Percentiles rank a stretch among this genome's conserved stretches.
Evolutionary conservation across 805 yeast genomes (phyloP).

Genomic region (Candida caryicola): DNA sequence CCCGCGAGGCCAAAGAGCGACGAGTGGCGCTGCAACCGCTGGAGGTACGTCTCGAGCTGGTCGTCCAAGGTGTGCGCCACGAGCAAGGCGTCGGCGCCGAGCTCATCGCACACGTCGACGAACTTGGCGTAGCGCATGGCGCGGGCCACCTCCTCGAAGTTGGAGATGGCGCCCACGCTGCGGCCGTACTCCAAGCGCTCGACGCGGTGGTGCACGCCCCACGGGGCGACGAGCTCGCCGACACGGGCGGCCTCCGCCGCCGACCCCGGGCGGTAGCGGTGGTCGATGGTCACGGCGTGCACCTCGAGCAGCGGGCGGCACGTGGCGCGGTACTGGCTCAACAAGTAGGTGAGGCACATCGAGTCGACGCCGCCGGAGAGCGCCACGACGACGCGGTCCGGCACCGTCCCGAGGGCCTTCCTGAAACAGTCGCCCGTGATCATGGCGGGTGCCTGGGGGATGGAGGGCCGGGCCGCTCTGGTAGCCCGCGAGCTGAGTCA

Average conservation of each 20-base stretch:
- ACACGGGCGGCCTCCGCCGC: constrained; percentile 47
- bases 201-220: constrained; percentile 37
- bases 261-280: constrained; percentile 51
- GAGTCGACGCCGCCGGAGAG: constrained; percentile 85
- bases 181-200: constrained; percentile 21
- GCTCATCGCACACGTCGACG: constrained; percentile 34
- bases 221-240: constrained; percentile 24
- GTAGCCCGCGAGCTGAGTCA: background rate
- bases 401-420: constrained; percentile 15
- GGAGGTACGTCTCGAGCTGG: constrained; percentile 65
- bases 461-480: background rate
- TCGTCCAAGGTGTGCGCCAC: constrained; percentile 73
- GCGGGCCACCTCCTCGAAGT: constrained; percentile 63
- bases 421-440: background rate
- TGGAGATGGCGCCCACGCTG: constrained; percentile 28
- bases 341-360: constrained; percentile 58
- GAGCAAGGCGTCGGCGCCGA: constrained; percentile 37
- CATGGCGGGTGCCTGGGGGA: background rate
- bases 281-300: constrained; percentile 66
- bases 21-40: constrained; percentile 45
- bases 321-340: constrained; percentile 33
- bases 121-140: constrained; percentile 48
- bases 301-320: constrained; percentile 31
- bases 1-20: constrained; percentile 57
- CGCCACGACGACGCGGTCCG: constrained; percentile 47